Percentiles rank a stretch among this genome's conserved stretches.
These are phyloP conservation scores for Noccaea caerulescens DNA, from an alignment of 345 rosid genomes.

Conservation along the genomic window DNA sequence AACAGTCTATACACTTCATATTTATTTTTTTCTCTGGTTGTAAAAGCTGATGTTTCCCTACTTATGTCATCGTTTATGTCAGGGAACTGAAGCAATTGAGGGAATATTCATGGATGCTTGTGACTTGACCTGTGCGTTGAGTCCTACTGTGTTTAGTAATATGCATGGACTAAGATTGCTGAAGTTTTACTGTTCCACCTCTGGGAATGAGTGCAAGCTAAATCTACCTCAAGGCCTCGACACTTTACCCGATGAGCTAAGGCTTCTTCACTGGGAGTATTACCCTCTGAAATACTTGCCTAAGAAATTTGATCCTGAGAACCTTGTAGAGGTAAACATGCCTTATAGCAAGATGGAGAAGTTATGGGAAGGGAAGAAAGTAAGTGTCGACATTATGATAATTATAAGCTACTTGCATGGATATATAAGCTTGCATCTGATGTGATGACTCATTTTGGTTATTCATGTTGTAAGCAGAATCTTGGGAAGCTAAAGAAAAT, in stretches of 20 bases:
- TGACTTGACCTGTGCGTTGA: background rate
- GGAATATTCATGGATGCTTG: conserved; percentile 36
- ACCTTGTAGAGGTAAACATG: conserved; percentile 39
- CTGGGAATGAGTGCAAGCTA: background rate
- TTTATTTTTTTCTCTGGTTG: background rate
- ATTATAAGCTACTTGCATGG: background rate
- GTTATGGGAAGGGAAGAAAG: conserved; percentile 37
- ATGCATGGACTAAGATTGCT: conserved; percentile 36
- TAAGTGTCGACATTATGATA: conserved; percentile 20
- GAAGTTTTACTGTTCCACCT: conserved; percentile 23
- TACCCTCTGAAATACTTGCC: conserved; percentile 36
- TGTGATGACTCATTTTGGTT: conserved; percentile 14
- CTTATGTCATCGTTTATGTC: too few relatives aligned
- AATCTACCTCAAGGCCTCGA: conserved; percentile 7
- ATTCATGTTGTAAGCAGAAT: conserved; percentile 20
- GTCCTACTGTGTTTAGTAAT: conserved; percentile 9
- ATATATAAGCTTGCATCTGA: background rate
- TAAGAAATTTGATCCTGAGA: conserved; percentile 6
- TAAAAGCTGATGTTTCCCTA: background rate
- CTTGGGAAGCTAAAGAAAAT: conserved; percentile 21
- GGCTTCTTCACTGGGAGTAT: conserved; percentile 38
- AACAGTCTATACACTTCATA: background rate
- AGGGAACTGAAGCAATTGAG: conserved; percentile 43
- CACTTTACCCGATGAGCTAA: conserved; percentile 31
- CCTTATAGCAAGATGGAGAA: conserved; percentile 27